Evolutionary conservation across 106 monocot genomes (phyloP).

Genomic region (Alisma plantagoaquatica): DNA sequence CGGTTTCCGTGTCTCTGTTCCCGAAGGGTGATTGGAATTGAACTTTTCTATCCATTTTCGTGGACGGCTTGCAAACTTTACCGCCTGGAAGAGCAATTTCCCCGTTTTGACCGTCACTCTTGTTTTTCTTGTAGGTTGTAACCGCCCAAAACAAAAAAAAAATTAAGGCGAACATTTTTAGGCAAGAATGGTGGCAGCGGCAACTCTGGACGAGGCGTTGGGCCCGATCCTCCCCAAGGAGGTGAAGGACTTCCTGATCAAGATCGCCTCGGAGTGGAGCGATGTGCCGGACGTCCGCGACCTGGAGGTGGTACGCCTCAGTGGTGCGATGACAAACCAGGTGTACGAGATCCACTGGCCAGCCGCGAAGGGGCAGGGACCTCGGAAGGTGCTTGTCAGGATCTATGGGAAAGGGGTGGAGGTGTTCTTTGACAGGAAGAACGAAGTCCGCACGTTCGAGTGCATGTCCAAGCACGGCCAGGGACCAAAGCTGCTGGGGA

Average conservation of each 20-base stretch:
- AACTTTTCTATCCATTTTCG: too few species aligned
- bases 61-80: too few species aligned
- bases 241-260: slow-evolving; percentile 35
- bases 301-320: slow-evolving; percentile 55
- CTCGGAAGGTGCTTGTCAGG: slow-evolving; percentile 50
- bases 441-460: slow-evolving; percentile 68
- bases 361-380: background rate
- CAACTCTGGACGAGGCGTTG: too few species aligned
- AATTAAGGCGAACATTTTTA: too few species aligned
- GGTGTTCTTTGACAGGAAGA: slow-evolving; percentile 60
- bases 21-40: too few species aligned
- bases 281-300: slow-evolving; percentile 47
- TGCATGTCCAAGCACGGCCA: slow-evolving; percentile 71
- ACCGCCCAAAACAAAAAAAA: too few species aligned
- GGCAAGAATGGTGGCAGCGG: too few species aligned
- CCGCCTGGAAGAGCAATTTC: too few species aligned
- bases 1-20: too few species aligned
- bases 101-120: too few species aligned
- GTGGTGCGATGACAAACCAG: slow-evolving; percentile 79
- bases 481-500: slow-evolving; percentile 60
- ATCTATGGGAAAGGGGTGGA: slow-evolving; percentile 76
- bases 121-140: too few species aligned
- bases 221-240: slow-evolving; percentile 36
- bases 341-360: slow-evolving; percentile 67
- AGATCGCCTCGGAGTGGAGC: slow-evolving; percentile 51